A percentile compares a stretch with the other conserved stretches of the same genome.
These are phyloP conservation scores for Nectriaceae sp. DNA, from an alignment of 2,329 filamentous ascomycete species.

Conservation along the genomic window DNA sequence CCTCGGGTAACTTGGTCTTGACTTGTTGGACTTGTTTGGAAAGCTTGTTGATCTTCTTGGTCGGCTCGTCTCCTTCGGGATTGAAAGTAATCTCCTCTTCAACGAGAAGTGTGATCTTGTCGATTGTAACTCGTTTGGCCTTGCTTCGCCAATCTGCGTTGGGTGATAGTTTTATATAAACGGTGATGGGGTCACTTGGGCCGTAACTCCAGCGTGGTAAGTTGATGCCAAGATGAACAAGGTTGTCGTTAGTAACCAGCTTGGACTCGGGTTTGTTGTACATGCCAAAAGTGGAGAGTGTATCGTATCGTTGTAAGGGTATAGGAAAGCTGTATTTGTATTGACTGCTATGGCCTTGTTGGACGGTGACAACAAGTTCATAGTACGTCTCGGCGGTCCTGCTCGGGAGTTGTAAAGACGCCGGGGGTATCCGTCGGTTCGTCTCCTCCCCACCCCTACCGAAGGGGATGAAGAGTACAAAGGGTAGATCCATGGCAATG, in stretches of 20 bases:
- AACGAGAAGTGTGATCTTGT: slow-evolving; percentile 89
- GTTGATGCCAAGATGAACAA: slow-evolving; percentile 89
- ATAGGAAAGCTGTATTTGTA: slow-evolving; percentile 91
- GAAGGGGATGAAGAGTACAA: slow-evolving; percentile 96
- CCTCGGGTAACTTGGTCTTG: slow-evolving; percentile 82
- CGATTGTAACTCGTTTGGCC: slow-evolving; percentile 87
- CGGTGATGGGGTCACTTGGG: slow-evolving; percentile 89
- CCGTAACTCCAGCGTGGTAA: slow-evolving; percentile 96
- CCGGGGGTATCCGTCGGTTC: slow-evolving; percentile 86
- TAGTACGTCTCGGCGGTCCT: slow-evolving; percentile 97
- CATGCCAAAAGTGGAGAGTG: slow-evolving; percentile 97
- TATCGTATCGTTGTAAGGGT: slow-evolving; percentile 91
- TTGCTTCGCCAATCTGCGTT: slow-evolving; percentile 92
- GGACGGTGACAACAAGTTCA: slow-evolving; percentile 92
- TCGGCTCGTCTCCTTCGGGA: slow-evolving; percentile 93
- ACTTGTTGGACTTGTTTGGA: slow-evolving; percentile 82
- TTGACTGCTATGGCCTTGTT: slow-evolving; percentile 84
- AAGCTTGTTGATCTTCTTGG: slow-evolving; percentile 84
- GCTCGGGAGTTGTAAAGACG: slow-evolving; percentile 85
- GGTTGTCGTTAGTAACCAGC: slow-evolving; percentile 81
- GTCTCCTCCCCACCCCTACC: slow-evolving; percentile 88
- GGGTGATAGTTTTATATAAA: slow-evolving; percentile 91
- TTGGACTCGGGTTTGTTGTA: slow-evolving; percentile 95
- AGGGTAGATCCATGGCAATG: slow-evolving; percentile 94
- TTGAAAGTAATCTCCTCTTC: slow-evolving; percentile 99